Evolutionary conservation across 2,329 filamentous ascomycete genomes (phyloP).

Genomic region (Aspergillus phoenicis): DNA sequence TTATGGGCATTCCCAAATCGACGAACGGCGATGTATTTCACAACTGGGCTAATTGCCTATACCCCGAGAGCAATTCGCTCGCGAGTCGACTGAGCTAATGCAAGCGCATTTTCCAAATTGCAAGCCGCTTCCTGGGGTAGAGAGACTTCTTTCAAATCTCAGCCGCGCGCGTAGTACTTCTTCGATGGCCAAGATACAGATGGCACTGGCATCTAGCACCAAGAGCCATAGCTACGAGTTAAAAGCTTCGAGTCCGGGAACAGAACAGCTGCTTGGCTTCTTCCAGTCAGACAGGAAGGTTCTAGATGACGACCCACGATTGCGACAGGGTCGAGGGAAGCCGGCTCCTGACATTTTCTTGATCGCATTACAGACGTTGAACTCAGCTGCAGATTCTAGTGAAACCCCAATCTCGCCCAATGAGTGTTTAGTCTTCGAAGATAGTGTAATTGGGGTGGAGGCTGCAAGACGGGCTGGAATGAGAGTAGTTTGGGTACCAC

Average conservation of each 20-base stretch:
- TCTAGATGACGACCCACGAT: constrained; percentile 25
- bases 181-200: constrained; percentile 20
- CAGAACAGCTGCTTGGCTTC: constrained; percentile 20
- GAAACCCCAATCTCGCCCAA: constrained; percentile 23
- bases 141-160: constrained; percentile 23
- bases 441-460: constrained; percentile 36
- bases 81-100: constrained; percentile 33
- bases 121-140: constrained; percentile 25
- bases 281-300: constrained; percentile 21
- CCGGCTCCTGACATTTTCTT: constrained; percentile 33
- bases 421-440: constrained; percentile 41
- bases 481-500: constrained; percentile 40
- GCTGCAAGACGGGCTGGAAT: constrained; percentile 37
- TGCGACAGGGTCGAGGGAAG: constrained; percentile 27
- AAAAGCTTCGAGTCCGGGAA: constrained; percentile 26
- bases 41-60: constrained; percentile 36
- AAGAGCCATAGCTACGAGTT: constrained; percentile 25
- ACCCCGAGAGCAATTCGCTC: constrained; percentile 33
- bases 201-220: constrained; percentile 29
- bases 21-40: constrained; percentile 33
- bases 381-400: constrained; percentile 2
- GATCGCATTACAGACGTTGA: constrained; percentile 25
- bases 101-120: constrained; percentile 31
- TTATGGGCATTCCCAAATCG: constrained; percentile 29
- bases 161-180: constrained; percentile 15